These are phyloP conservation scores for Aspergillus panamensis DNA, from an alignment of 495 filamentous ascomycete genomes.

Conservation along the genomic window DNA sequence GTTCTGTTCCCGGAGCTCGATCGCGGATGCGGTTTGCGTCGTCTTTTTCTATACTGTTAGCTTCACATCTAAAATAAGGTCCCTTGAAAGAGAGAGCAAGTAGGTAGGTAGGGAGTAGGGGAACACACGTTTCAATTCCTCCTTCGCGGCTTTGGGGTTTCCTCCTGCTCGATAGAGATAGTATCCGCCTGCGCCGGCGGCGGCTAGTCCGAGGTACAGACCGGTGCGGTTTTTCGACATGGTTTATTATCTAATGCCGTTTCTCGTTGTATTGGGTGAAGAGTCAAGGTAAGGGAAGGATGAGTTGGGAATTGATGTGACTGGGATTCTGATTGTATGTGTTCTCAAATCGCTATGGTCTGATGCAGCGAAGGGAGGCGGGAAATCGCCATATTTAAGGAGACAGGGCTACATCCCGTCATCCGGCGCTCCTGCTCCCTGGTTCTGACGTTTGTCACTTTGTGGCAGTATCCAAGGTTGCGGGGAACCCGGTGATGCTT, in stretches of 20 bases:
- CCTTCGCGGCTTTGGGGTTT: slow-evolving; percentile 72
- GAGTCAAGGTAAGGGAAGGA: neutral
- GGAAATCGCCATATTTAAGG: too few species aligned
- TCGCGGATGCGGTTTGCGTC: slow-evolving; percentile 63
- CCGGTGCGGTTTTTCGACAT: slow-evolving; percentile 53
- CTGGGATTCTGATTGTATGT: too few species aligned
- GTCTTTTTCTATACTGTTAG: slow-evolving; percentile 24
- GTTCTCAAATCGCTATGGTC: too few species aligned
- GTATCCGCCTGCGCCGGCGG: slow-evolving; percentile 71
- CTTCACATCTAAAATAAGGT: neutral
- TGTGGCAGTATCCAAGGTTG: slow-evolving; percentile 1
- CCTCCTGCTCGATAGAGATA: slow-evolving; percentile 91
- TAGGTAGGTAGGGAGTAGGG: neutral
- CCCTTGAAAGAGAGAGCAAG: neutral
- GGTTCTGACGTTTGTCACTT: slow-evolving; percentile 21
- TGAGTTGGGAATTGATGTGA: neutral
- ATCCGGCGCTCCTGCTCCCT: neutral
- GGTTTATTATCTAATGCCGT: slow-evolving; percentile 6
- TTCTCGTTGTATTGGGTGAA: neutral
- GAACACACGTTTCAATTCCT: slow-evolving; percentile 72
- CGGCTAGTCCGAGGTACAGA: slow-evolving; percentile 57
- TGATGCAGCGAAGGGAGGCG: too few species aligned
- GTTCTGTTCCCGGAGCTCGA: slow-evolving; percentile 45
- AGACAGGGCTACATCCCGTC: too few species aligned
- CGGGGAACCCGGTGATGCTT: neutral